phyloP scores from a whole-genome alignment of 2,329 filamentous ascomycete genomes.

The Diaporthe sp. region DNA sequence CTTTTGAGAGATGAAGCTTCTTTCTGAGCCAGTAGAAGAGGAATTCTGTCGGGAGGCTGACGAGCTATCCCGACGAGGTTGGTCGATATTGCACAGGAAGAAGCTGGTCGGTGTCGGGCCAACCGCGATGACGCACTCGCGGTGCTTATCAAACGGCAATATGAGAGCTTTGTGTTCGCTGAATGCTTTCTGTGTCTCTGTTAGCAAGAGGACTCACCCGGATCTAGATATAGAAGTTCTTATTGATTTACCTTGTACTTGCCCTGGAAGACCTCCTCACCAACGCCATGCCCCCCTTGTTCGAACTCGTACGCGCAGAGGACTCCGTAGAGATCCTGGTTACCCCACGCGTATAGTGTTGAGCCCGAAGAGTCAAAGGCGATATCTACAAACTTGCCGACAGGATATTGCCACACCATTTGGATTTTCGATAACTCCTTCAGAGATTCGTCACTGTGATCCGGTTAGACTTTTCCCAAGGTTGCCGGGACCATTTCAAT shows the following conservation, averaged over 20 bases:
- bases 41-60: neutral
- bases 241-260: conserved; percentile 11
- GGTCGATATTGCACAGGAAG: conserved; percentile 24
- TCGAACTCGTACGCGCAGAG: conserved; percentile 11
- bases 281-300: neutral
- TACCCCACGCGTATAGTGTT: conserved; percentile 27
- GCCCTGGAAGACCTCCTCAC: neutral
- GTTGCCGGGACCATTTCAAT: no score
- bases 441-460: neutral
- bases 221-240: neutral
- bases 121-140: conserved; percentile 30
- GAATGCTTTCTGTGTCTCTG: conserved; percentile 9
- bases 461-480: neutral
- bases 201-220: neutral
- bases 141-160: conserved; percentile 13
- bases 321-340: conserved; percentile 9
- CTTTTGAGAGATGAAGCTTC: neutral
- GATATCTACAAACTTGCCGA: conserved; percentile 32
- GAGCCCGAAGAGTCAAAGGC: conserved; percentile 26
- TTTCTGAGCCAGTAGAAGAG: neutral
- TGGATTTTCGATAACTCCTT: neutral
- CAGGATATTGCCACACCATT: neutral
- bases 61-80: conserved; percentile 1
- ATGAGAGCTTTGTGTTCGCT: conserved; percentile 15
- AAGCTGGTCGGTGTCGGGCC: conserved; percentile 14